Conservation (phyloP, 2,329 filamentous ascomycete species). For the Xylaria sp. region DNA sequence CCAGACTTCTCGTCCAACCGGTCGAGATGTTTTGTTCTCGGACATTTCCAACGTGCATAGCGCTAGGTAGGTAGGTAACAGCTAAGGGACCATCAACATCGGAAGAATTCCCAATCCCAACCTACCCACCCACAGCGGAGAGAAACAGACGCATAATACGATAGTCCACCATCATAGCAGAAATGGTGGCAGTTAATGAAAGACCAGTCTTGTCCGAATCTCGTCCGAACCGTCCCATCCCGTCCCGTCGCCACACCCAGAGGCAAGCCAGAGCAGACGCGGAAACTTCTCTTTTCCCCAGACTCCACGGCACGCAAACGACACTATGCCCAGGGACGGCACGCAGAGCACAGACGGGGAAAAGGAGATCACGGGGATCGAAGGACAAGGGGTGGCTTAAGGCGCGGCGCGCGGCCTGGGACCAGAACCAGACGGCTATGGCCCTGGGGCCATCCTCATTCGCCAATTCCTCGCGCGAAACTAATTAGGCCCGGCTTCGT, state of each 20-base stretch:
- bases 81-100: neutral
- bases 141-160: neutral
- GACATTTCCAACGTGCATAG: conserved; percentile 26
- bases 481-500: neutral
- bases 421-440: conserved; percentile 24
- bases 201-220: conserved; percentile 1
- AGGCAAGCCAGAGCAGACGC: neutral
- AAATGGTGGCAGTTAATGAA: too few relatives aligned
- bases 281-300: conserved; percentile 17
- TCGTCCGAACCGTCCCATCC: neutral
- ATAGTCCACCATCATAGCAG: conserved; percentile 2
- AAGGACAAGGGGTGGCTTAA: neutral
- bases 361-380: conserved; percentile 25
- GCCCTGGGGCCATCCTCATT: neutral
- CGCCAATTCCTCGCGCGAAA: neutral
- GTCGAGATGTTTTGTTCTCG: conserved; percentile 21
- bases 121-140: conserved; percentile 5
- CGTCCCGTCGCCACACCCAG: neutral
- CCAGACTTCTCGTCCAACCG: conserved; percentile 14
- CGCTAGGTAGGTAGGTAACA: conserved; percentile 9
- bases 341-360: conserved; percentile 36
- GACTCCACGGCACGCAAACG: conserved; percentile 16
- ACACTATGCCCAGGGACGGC: conserved; percentile 4
- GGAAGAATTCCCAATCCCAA: neutral
- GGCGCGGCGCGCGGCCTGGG: conserved; percentile 16